Percentiles rank a stretch among this genome's conserved stretches.
Conservation (phyloP, 2,329 filamentous ascomycete species). For the Colletotrichum sp. region DNA sequence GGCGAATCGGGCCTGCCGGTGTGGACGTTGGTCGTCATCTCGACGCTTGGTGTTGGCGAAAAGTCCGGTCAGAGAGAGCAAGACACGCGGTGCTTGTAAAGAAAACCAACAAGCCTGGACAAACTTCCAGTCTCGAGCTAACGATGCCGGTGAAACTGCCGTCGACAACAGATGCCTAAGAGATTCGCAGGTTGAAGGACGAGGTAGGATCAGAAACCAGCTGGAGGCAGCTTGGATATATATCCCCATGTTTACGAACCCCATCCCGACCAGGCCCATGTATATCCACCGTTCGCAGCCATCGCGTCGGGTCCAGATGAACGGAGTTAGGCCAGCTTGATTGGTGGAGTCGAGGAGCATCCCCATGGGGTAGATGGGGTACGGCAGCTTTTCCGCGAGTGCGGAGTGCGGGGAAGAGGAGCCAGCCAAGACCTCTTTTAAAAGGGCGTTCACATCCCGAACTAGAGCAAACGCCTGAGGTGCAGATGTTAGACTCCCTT, state of each 20-base stretch:
- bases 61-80: not conserved
- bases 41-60: not conserved
- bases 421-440: not conserved
- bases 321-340: slow-evolving; percentile 4
- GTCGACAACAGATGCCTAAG: not conserved
- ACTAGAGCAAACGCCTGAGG: not conserved
- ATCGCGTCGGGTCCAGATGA: not conserved
- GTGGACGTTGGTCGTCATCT: not conserved
- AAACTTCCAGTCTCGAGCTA: not conserved
- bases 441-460: not conserved
- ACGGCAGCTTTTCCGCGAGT: slow-evolving; percentile 14
- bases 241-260: not conserved
- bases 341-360: slow-evolving; percentile 5
- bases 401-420: slow-evolving; percentile 17
- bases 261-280: not conserved
- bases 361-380: slow-evolving; percentile 17
- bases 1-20: not conserved
- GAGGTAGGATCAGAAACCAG: not conserved
- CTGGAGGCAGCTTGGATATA: not conserved
- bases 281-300: not conserved
- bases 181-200: not conserved
- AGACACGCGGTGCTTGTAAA: not conserved
- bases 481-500: not conserved
- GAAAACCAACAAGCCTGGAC: not conserved
- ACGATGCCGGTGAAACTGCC: not conserved